A percentile compares a stretch with the other conserved stretches of the same genome.
These are phyloP conservation scores for Moniliella sp. DNA, from an alignment of 1,284 basidiomycete species.

Conservation along the genomic window DNA sequence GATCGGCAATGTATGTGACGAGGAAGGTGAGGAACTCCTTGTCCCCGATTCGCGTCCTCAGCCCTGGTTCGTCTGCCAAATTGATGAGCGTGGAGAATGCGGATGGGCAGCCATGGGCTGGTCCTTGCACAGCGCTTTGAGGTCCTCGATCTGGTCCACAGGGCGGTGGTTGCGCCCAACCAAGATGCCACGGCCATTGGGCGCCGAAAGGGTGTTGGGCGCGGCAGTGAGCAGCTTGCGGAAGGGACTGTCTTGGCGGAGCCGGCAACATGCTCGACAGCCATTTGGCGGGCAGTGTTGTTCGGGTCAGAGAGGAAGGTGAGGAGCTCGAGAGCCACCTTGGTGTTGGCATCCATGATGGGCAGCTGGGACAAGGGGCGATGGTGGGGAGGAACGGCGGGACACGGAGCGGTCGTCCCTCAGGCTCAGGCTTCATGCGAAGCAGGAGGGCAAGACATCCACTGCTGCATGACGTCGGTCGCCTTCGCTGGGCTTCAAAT, in stretches of 20 bases:
- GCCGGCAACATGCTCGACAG: slow-evolving; percentile 54
- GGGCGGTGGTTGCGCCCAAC: slow-evolving; percentile 15
- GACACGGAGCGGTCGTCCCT: neutral
- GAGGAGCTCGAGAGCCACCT: slow-evolving; percentile 45
- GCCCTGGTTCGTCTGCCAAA: slow-evolving; percentile 59
- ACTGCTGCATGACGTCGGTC: neutral
- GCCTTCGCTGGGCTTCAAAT: no score
- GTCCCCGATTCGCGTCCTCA: slow-evolving; percentile 50
- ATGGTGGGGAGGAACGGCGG: neutral
- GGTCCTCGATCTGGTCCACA: slow-evolving; percentile 38
- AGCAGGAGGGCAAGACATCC: neutral
- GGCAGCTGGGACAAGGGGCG: neutral
- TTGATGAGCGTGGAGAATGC: slow-evolving; percentile 85
- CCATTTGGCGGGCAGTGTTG: slow-evolving; percentile 56
- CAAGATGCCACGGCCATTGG: slow-evolving; percentile 9
- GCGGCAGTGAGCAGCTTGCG: slow-evolving; percentile 15
- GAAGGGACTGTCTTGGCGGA: slow-evolving; percentile 14
- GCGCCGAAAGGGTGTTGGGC: slow-evolving; percentile 9
- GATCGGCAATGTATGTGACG: slow-evolving; percentile 71
- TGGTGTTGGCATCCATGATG: neutral
- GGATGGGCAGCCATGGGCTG: slow-evolving; percentile 63
- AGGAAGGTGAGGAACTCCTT: slow-evolving; percentile 58
- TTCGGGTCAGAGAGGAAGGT: slow-evolving; percentile 66
- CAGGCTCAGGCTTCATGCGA: neutral
- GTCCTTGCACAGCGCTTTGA: slow-evolving; percentile 66